Percentiles rank a stretch among this genome's conserved stretches.
These are phyloP conservation scores for Zymoseptoria ardabiliae DNA, from an alignment of 2,329 filamentous ascomycete genomes.

Conservation along the genomic window DNA sequence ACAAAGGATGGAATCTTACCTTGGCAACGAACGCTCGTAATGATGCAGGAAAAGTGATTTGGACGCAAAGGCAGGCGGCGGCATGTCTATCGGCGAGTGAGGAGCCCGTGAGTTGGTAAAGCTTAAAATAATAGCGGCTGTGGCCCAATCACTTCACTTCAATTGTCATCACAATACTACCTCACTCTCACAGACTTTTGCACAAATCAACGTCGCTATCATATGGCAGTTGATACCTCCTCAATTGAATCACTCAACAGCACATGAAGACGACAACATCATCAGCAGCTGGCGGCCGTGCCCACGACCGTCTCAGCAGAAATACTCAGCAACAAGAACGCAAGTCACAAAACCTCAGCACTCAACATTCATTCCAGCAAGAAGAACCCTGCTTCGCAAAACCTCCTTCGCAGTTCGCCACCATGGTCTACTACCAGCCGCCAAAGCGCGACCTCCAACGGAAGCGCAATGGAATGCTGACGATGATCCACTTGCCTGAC, in stretches of 20 bases:
- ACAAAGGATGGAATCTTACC: not conserved
- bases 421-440: slow-evolving; percentile 5
- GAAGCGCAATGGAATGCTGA: not conserved
- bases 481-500: slow-evolving; percentile 8
- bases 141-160: not conserved
- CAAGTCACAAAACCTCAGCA: not conserved
- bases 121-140: not conserved
- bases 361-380: not conserved
- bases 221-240: not conserved
- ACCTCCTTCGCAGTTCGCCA: not conserved
- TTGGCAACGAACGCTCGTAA: not conserved
- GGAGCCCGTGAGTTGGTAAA: not conserved
- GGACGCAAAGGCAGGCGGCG: not conserved
- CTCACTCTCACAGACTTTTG: not conserved
- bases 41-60: not conserved
- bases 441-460: not conserved
- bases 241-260: not conserved
- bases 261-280: not conserved
- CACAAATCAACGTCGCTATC: not conserved
- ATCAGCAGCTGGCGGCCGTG: not conserved
- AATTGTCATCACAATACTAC: not conserved
- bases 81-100: not conserved
- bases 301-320: not conserved
- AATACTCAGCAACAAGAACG: not conserved
- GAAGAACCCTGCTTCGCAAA: not conserved